These are phyloP conservation scores for Macrophomina tecta DNA, from an alignment of 2,329 filamentous ascomycete genomes.

Conservation along the genomic window DNA sequence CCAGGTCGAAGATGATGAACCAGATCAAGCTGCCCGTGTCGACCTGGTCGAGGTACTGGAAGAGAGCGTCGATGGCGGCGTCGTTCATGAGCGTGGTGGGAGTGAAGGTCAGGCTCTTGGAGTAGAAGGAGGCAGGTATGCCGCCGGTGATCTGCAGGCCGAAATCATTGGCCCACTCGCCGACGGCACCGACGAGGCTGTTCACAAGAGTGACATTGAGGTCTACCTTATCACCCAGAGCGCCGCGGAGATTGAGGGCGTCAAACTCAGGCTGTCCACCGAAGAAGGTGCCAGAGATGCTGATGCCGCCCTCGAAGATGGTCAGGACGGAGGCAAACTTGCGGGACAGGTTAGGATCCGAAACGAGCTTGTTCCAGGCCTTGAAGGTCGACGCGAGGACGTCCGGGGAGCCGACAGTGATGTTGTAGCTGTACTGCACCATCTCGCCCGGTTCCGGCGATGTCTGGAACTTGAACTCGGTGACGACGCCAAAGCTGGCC, in stretches of 20 bases:
- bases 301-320: constrained; percentile 39
- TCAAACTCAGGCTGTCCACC: constrained; percentile 42
- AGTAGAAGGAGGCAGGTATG: constrained; percentile 42
- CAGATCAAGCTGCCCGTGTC: constrained; percentile 42
- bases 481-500: constrained; percentile 51
- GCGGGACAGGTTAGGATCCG: constrained; percentile 39
- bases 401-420: constrained; percentile 35
- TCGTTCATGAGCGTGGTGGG: constrained; percentile 40
- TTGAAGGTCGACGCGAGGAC: constrained; percentile 42
- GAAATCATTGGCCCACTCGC: constrained; percentile 42
- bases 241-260: constrained; percentile 39
- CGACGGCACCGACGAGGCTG: constrained; percentile 43
- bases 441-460: constrained; percentile 41
- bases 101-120: constrained; percentile 43
- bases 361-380: constrained; percentile 43
- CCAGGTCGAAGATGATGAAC: constrained; percentile 45
- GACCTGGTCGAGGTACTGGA: constrained; percentile 39
- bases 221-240: constrained; percentile 34
- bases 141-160: constrained; percentile 39
- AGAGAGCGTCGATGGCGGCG: constrained; percentile 39
- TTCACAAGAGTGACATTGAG: constrained; percentile 38
- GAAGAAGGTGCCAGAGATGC: constrained; percentile 44
- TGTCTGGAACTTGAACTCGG: constrained; percentile 47
- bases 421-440: constrained; percentile 42
- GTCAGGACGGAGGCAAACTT: constrained; percentile 44